Evolutionary conservation across 2,329 filamentous ascomycete species (phyloP), one percentile per base, ranked within the genome.

Genomic region (Aureobasidium sp.): DNA sequence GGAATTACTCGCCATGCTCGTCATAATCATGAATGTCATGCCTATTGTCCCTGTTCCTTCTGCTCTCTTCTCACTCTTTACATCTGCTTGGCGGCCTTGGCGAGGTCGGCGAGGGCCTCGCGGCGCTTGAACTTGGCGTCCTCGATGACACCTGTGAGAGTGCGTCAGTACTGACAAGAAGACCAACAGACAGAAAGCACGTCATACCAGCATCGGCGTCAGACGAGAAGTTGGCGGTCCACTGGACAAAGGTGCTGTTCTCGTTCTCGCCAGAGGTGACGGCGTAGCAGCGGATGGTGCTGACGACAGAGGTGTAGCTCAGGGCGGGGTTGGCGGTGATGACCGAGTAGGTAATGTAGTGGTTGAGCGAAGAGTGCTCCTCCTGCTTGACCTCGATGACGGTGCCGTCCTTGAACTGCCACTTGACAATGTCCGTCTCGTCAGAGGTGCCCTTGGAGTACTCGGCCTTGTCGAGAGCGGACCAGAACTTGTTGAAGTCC

Each of bases 61-160:
- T 36, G 27, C 48, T 45, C 27, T 37, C 5, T 41, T 41, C n/a
- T 34, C 31, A 22, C 9, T 20, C 60, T 62, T 63, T 56, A 70
- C 61, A 72, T 68, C 69, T 74, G 72, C 64, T 65, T 61, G 22
- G 71, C 70, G 52, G 68, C 72, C 69, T 75, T 75, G 63, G 83
- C 85, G 42, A 89, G 79, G 68, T 88, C 87, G 53, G 84, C 82
- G 41, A 90, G 79, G 55, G 86, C 87, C 72, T 89, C 87, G 57
- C 84, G 84, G 65, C 87, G 86, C 82, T 90, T 90, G 81, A 86
- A 90, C 78, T 87, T 88, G 69, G 86, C 87, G 71, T 90, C 87
- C 74, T 87, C 83, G 66, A 90, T 88, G 63, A 89, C 87, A 68
- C 82, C 86, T 88, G 63, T 3, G 15, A 5, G 17, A 36, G 65